Base-by-base conservation (phyloP, 306 rosid species). In the Medicago ruthenica region DNA sequence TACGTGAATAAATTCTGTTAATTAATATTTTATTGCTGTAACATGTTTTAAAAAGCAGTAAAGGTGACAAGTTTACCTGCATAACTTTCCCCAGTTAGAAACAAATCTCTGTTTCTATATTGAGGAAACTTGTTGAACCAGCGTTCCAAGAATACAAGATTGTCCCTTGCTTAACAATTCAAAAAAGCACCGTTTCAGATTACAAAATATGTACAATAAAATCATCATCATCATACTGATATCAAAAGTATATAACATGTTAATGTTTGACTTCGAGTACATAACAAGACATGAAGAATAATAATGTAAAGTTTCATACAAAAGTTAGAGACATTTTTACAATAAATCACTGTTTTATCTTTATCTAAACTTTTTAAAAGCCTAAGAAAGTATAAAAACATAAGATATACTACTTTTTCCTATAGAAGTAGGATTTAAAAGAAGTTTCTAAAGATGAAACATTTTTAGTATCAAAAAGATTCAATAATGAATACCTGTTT, bases 121-220 rank as follows among this genome's bases (percentile, higher is more conserved):
- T 88, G 89, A 6, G 96, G 92, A 73, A 88, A 90, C 83, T 88
- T 90, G 70, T 69, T 78, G 68, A 90, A 86, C 92, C 92, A 90
- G 14, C 87, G 83, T 81, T 65, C 71, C 75, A 90, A 84, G 86
- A 90, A 90, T 44, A 83, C 76, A 58, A 86, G 82, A 73, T 90
- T 90, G 84, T 77, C 91, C 88, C 83, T 88, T 57, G 96, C 96
- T 90, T 83, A 78, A 85, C 16, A 85, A 79, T 78, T 34, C 64
- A 87, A 87, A 85, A 85, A 57, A 40, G 3, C 39, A 78, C 47
- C 20, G 31, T 66, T 67, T 83, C 81, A 86, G 87, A 12, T 16
- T 76, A 75, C 73, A 83, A 60, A 73, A 36, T 21, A 9, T 44
- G 65, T 4, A 50, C 37, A 73, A 16, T n/a, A 8, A 51, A 53